Percentiles rank a stretch among this genome's conserved stretches.
These are phyloP conservation scores for Lachnellula hyalina DNA, from an alignment of 2,329 filamentous ascomycete species.

Conservation along the genomic window DNA sequence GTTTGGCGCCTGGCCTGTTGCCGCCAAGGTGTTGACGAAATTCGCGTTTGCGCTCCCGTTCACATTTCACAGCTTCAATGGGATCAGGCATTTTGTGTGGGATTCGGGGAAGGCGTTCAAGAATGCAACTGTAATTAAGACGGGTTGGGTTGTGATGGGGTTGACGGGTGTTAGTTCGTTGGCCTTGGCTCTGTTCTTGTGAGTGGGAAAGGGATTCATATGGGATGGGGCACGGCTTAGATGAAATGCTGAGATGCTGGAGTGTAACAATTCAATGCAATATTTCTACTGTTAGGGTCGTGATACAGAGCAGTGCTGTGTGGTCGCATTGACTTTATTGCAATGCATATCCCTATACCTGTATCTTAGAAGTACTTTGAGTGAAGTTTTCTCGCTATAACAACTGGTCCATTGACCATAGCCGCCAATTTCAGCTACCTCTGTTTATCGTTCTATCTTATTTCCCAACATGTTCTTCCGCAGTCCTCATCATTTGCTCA, in stretches of 20 bases:
- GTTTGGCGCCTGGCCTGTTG: conserved; percentile 56
- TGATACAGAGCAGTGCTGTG: too few species aligned
- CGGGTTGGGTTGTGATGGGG: conserved; percentile 59
- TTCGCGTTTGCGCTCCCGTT: conserved; percentile 56
- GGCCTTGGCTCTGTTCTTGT: conserved; percentile 27
- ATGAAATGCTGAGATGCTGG: neutral
- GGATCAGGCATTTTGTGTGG: conserved; percentile 67
- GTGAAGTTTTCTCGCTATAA: too few species aligned
- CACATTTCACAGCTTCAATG: conserved; percentile 63
- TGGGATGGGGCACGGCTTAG: neutral
- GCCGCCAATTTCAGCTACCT: too few species aligned
- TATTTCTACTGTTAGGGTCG: neutral
- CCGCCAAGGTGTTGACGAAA: conserved; percentile 56
- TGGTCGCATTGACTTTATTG: too few species aligned
- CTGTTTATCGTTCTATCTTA: too few species aligned
- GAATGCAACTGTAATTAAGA: conserved; percentile 59
- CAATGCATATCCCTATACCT: too few species aligned
- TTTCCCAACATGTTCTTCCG: too few species aligned
- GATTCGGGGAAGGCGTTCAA: conserved; percentile 57
- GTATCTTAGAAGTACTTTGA: too few species aligned
- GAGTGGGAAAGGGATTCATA: neutral
- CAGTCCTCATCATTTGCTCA: too few species aligned
- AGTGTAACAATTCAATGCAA: neutral
- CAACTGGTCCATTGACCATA: too few species aligned
- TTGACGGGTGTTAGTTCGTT: conserved; percentile 45